A percentile compares a stretch with the other conserved stretches of the same genome.
These are phyloP conservation scores for Plasmodium gaboni DNA, from an alignment of 169 alveolate genomes.

Conservation along the genomic window DNA sequence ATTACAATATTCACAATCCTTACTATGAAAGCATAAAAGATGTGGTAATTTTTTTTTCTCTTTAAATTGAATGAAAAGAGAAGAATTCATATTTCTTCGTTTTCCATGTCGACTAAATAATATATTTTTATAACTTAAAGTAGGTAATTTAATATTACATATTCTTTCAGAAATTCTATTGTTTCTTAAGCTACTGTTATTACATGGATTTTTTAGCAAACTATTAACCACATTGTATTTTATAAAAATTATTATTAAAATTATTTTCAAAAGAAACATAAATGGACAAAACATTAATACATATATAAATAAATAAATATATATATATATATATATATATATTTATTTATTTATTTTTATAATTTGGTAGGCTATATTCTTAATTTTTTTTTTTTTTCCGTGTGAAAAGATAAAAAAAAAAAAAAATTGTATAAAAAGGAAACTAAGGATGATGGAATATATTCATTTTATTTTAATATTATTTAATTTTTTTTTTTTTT, in stretches of 20 bases:
- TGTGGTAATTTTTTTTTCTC: constrained; percentile 80
- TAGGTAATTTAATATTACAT: not conserved
- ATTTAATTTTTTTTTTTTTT: too few relatives aligned
- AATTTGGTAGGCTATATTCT: too few relatives aligned
- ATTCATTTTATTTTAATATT: too few relatives aligned
- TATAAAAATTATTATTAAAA: not conserved
- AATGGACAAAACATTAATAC: too few relatives aligned
- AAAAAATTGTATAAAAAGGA: too few relatives aligned
- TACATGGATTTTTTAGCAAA: not conserved
- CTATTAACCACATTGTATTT: not conserved
- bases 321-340: too few relatives aligned
- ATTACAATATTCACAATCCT: constrained; percentile 83
- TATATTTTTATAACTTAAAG: constrained; percentile 9
- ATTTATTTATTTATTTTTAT: too few relatives aligned
- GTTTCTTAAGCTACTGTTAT: not conserved
- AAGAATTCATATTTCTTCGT: constrained; percentile 10
- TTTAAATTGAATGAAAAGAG: constrained; percentile 42
- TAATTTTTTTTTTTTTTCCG: too few relatives aligned
- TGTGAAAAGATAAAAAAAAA: too few relatives aligned
- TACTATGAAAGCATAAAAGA: constrained; percentile 82
- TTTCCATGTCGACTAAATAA: not conserved
- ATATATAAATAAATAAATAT: too few relatives aligned
- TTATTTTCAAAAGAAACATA: too few relatives aligned
- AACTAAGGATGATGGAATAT: too few relatives aligned
- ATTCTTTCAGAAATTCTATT: not conserved